These are phyloP conservation scores for Polytrichum formosum DNA, from an alignment of 225 moss, liverwort and hornwort genomes.

Conservation along the genomic window DNA sequence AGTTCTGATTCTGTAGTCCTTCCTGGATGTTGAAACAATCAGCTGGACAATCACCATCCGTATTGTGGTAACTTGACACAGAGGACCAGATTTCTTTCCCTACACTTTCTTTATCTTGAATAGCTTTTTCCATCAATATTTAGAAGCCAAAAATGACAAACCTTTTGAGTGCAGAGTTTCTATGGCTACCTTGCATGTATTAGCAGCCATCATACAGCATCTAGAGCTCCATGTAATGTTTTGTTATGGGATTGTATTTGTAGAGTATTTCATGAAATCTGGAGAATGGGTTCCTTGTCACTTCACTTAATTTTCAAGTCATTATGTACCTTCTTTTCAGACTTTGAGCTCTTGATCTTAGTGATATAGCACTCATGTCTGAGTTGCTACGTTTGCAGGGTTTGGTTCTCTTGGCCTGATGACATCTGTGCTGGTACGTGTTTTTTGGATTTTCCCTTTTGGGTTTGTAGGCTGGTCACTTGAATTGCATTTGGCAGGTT, in stretches of 20 bases:
- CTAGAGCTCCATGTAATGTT: background rate
- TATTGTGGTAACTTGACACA: background rate
- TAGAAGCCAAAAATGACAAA: too few species aligned
- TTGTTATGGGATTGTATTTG: background rate
- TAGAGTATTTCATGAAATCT: background rate
- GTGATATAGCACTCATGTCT: background rate
- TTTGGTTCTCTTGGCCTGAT: slow-evolving; percentile 96
- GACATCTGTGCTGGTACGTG: slow-evolving; percentile 79
- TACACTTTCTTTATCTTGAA: background rate
- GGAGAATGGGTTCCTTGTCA: too few species aligned
- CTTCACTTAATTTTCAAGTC: background rate
- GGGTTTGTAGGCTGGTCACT: too few species aligned
- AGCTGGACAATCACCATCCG: background rate
- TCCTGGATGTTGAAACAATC: background rate
- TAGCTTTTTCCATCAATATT: background rate
- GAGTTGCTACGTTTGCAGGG: slow-evolving; percentile 35
- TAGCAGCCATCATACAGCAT: background rate
- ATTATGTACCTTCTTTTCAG: background rate
- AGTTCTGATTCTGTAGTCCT: background rate
- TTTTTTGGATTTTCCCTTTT: background rate
- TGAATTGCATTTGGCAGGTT: too few species aligned
- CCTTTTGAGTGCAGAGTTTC: too few species aligned
- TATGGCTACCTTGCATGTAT: too few species aligned
- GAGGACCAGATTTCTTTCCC: background rate
- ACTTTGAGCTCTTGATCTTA: background rate